Evolutionary conservation across 2,329 filamentous ascomycete genomes (phyloP), one percentile per base, ranked within the genome.

Genomic region (Colletotrichum costaricense): DNA sequence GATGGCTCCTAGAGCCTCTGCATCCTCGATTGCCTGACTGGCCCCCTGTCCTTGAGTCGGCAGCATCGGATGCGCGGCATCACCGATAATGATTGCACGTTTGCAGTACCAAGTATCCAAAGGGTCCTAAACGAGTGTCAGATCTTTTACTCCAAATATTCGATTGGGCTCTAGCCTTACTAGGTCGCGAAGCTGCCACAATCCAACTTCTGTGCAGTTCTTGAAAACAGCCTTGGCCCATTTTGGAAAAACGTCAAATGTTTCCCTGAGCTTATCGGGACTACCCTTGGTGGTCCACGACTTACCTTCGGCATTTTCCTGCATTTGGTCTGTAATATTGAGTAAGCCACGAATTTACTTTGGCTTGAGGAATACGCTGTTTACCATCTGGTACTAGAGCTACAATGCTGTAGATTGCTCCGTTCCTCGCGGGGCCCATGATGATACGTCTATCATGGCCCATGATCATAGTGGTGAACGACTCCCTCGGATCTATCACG

Each of bases 171-270:
- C 2, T 16, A 46, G 26, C 2, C 33, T 56, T 9, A 70, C 68
- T 14, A 84, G 74, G 70, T 87, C 85, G 33, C 84, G 82, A 1
- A 87, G 76, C 71, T 86, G 84, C 84, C 85, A 88, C 0, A 87
- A 76, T 1, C 81, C 82, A 2, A 86, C 62, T 56, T 82, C 79
- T 7, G 79, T 74, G 1, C 79, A 80, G 4, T 76, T 73, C 33
- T 67, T 71, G 46, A 86, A 80, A 9, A 82, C 76, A 0, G 76
- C 76, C 30, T 78, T 80, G 1, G 82, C 77, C 85, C 85, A 87
- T 0, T 73, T 64, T 0, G 85, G 85, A 60, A 85, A 87, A 5
- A 82, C 82, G 1, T 78, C 74, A 70, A 82, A 87, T 0, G 81
- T 82, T n/a, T 82, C 78, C 1, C 85, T 75, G 64, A 87, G 79